Evolutionary conservation across 257 asterid genomes (phyloP).

Genomic region (Cordia subcordata): DNA sequence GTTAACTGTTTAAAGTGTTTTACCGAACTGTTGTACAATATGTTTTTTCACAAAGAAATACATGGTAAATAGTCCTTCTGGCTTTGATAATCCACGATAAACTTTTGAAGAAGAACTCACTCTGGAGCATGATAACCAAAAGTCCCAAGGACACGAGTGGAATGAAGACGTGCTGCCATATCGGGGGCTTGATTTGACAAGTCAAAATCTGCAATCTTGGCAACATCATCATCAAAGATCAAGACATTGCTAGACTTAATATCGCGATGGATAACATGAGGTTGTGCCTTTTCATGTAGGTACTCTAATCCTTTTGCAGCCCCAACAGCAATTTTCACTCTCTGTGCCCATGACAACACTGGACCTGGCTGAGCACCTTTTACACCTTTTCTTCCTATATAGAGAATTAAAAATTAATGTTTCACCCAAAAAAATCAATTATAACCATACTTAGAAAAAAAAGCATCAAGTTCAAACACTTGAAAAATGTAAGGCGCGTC

Average conservation of each 20-base stretch:
- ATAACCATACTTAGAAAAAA: neutral
- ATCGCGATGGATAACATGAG: slow-evolving; percentile 69
- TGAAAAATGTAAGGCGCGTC: neutral
- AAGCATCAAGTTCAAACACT: neutral
- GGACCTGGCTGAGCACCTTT: slow-evolving; percentile 86
- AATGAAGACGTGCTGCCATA: slow-evolving; percentile 81
- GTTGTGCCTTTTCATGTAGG: slow-evolving; percentile 72
- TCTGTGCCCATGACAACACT: slow-evolving; percentile 56
- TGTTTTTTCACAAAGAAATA: neutral
- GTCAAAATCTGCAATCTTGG: slow-evolving; percentile 79
- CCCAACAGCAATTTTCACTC: slow-evolving; percentile 77
- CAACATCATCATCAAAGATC: slow-evolving; percentile 63
- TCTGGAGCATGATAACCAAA: slow-evolving; percentile 88
- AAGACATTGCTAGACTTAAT: slow-evolving; percentile 78
- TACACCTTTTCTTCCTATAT: slow-evolving; percentile 69
- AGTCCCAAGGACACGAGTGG: slow-evolving; percentile 83
- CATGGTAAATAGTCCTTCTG: neutral
- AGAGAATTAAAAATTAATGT: slow-evolving; percentile 9
- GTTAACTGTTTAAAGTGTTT: neutral
- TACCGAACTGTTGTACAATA: neutral
- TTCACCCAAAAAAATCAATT: neutral
- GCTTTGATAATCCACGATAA: neutral
- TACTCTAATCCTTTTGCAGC: slow-evolving; percentile 78
- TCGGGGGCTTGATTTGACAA: slow-evolving; percentile 79
- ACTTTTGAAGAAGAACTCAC: slow-evolving; percentile 29